Evolutionary conservation across 106 monocot species (phyloP).

Genomic region (Dendrobium officinale): DNA sequence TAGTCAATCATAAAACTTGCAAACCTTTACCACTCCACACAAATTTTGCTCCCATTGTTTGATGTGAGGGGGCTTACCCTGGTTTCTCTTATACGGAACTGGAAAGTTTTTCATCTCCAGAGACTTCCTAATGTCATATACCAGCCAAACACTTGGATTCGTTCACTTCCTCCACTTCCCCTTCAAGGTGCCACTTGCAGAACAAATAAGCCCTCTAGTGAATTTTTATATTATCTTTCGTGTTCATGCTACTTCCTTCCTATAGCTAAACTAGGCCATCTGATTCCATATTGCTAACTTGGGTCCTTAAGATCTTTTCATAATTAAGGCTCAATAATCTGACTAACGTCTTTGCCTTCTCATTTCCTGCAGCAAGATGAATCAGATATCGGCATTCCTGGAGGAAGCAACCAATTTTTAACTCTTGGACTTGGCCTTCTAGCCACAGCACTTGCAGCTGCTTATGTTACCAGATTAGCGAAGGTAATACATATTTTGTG

Average conservation of each 20-base stretch:
- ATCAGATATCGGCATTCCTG: constrained; percentile 57
- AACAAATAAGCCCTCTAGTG: background rate
- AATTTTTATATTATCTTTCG: background rate
- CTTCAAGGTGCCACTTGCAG: background rate
- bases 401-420: constrained; percentile 73
- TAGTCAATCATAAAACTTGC: background rate
- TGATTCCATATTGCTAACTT: background rate
- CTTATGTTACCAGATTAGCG: constrained; percentile 87
- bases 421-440: constrained; percentile 82
- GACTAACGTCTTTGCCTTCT: background rate
- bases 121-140: background rate
- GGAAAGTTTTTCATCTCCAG: no score
- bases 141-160: background rate
- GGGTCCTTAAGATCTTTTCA: background rate
- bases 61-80: no score
- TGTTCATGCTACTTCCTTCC: background rate
- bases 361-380: constrained; percentile 79
- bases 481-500: constrained; percentile 53
- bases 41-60: background rate
- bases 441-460: constrained; percentile 78
- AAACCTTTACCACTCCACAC: background rate
- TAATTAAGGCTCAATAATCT: background rate
- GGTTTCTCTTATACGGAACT: no score
- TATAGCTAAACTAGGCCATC: background rate
- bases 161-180: background rate